phyloP scores from a whole-genome alignment of 2,329 filamentous ascomycete species.

The Chaetomiaceae sp. region DNA sequence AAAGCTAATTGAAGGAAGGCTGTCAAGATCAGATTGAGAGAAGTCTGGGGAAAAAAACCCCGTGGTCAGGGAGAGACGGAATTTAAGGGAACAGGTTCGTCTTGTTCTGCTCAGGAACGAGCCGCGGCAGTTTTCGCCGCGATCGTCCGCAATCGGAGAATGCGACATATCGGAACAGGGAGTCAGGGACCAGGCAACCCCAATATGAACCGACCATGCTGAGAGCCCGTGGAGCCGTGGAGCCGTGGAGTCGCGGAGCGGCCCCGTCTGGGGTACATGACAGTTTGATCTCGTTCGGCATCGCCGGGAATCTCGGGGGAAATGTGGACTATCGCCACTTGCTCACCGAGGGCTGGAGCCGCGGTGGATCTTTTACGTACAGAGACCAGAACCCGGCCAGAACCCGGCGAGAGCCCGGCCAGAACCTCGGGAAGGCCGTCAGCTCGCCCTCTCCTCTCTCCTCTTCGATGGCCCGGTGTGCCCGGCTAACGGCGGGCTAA shows the following conservation, averaged over 20 bases:
- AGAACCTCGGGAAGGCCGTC: constrained; percentile 1
- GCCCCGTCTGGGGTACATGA: constrained; percentile 14
- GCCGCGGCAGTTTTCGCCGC: constrained; percentile 1
- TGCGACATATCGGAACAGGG: neutral
- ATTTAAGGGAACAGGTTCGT: constrained; percentile 8
- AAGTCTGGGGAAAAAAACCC: constrained; percentile 13
- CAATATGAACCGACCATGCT: neutral
- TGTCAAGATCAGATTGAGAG: neutral
- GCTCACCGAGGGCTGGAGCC: constrained; percentile 9
- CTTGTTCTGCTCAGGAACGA: neutral
- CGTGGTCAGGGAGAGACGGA: neutral
- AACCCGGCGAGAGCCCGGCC: neutral
- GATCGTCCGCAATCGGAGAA: constrained; percentile 7
- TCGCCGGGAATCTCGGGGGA: neutral
- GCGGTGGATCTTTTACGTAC: constrained; percentile 6
- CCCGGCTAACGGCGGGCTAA: constrained; percentile 7
- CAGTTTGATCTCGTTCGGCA: neutral
- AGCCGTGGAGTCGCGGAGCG: constrained; percentile 8
- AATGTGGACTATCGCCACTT: constrained; percentile 7
- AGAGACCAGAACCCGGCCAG: constrained; percentile 1
- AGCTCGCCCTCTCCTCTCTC: too few species aligned
- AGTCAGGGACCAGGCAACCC: constrained; percentile 1
- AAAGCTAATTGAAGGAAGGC: neutral
- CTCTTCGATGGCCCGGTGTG: too few species aligned
- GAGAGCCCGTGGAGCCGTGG: constrained; percentile 1